phyloP scores from a whole-genome alignment of 2,329 filamentous ascomycete genomes.

The Cadophora sp. region DNA sequence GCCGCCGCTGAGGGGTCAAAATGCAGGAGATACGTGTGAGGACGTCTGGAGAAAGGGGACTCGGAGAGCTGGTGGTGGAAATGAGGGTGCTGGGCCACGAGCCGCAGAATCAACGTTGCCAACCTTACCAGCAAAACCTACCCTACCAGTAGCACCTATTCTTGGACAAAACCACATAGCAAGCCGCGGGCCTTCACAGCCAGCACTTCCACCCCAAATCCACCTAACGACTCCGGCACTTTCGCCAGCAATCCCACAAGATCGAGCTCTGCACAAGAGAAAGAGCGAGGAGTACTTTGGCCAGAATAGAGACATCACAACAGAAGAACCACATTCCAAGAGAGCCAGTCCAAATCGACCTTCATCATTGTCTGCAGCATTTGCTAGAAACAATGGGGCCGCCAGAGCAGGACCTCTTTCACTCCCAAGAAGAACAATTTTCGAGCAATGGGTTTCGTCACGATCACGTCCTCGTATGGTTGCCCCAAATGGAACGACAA shows the following conservation, averaged over 20 bases:
- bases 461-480: neutral
- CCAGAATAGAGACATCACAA: neutral
- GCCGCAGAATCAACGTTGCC: neutral
- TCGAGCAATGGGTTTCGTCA: neutral
- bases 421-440: neutral
- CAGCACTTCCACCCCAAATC: neutral
- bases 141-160: neutral
- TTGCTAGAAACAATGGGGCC: too few relatives aligned
- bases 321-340: neutral
- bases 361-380: neutral
- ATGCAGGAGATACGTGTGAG: neutral
- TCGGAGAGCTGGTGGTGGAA: neutral
- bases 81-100: neutral
- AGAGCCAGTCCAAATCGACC: constrained; percentile 13
- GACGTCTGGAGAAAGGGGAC: neutral
- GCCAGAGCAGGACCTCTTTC: neutral
- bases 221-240: neutral
- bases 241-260: neutral
- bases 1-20: neutral
- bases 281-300: neutral
- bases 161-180: neutral
- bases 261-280: constrained; percentile 3
- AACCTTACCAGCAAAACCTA: neutral
- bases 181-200: neutral
- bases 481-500: neutral